phyloP scores from a whole-genome alignment of 495 filamentous ascomycete genomes.

The Podospora pseudoanserina region DNA sequence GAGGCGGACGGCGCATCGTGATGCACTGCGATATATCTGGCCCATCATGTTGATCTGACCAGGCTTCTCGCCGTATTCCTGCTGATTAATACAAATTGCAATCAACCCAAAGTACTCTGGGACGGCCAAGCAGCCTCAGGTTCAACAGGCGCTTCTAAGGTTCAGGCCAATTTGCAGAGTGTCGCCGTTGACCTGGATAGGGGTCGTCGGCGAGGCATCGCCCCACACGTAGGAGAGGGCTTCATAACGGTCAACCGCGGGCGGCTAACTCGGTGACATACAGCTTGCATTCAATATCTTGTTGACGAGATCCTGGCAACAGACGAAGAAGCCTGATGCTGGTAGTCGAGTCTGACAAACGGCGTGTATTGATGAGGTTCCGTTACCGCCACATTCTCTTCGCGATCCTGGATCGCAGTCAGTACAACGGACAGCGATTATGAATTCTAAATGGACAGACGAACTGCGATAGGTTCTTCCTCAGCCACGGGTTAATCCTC shows the following conservation, averaged over 20 bases:
- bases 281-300: conserved; percentile 13
- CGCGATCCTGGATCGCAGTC: neutral
- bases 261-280: conserved; percentile 6
- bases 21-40: conserved; percentile 12
- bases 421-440: neutral
- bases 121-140: neutral
- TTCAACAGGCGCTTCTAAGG: conserved; percentile 15
- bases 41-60: conserved; percentile 18
- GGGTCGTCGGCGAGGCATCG: neutral
- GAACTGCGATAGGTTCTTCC: neutral
- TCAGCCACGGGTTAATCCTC: neutral
- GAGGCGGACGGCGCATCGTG: conserved; percentile 15
- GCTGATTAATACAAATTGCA: conserved; percentile 26
- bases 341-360: neutral
- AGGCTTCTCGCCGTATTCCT: conserved; percentile 14
- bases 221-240: conserved; percentile 38
- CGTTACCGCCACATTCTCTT: neutral
- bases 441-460: neutral
- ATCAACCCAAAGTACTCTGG: conserved; percentile 21
- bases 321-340: conserved; percentile 10
- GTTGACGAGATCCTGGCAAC: conserved; percentile 8
- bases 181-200: conserved; percentile 11
- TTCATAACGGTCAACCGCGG: conserved; percentile 18
- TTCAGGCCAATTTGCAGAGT: conserved; percentile 8
- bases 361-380: conserved; percentile 4